A percentile compares a stretch with the other conserved stretches of the same genome.
phyloP scores from a whole-genome alignment of 2,329 filamentous ascomycete species.

The Juglanconis juglandina region DNA sequence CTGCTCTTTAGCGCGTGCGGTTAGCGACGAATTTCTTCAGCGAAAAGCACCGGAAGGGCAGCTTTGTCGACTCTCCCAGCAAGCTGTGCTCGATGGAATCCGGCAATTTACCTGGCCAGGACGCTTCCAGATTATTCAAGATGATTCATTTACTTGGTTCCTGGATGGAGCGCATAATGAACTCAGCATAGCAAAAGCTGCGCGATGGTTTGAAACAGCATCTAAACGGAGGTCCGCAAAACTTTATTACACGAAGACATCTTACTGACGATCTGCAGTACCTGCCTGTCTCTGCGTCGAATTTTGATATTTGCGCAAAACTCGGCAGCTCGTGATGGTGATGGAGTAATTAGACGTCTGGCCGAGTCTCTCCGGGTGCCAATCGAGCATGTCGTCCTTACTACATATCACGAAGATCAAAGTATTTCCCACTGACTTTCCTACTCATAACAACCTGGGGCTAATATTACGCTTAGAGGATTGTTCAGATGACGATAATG shows the following conservation, averaged over 20 bases:
- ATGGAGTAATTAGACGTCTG: background rate
- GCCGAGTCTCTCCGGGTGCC: background rate
- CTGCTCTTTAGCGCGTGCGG: constrained; percentile 28
- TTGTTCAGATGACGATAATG: background rate
- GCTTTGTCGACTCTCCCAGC: background rate
- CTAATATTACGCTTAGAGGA: no score
- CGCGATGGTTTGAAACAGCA: constrained; percentile 32
- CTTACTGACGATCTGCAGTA: background rate
- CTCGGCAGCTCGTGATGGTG: background rate
- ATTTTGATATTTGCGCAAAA: background rate
- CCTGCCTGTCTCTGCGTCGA: background rate
- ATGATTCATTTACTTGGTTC: constrained; percentile 31
- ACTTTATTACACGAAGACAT: no score
- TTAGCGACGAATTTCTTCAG: constrained; percentile 25
- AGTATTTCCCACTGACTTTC: no score
- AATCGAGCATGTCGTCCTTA: background rate
- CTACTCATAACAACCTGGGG: no score
- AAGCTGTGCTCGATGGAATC: constrained; percentile 26
- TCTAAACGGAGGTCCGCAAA: background rate
- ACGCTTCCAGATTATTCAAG: constrained; percentile 29
- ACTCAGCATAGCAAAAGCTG: constrained; percentile 34
- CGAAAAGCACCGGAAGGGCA: constrained; percentile 19
- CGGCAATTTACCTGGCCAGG: constrained; percentile 30
- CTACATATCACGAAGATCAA: background rate
- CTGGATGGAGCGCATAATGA: constrained; percentile 41